These are phyloP conservation scores for Angomonas deanei DNA, from an alignment of 208 protist genomes.

Conservation along the genomic window DNA sequence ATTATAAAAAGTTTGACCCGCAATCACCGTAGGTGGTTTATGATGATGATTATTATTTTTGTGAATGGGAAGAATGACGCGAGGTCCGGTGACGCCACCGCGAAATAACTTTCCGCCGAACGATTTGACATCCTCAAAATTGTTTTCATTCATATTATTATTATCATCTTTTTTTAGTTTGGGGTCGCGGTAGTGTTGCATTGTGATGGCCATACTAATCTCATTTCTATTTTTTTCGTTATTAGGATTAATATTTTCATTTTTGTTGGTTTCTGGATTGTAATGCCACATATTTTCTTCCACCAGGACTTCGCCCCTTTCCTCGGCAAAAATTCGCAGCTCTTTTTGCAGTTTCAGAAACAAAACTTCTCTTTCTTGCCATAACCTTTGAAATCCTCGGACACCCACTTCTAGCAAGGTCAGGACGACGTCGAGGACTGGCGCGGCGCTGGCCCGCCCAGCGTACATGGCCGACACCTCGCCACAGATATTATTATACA, in stretches of 20 bases:
- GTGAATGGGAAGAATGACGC: conserved; percentile 43
- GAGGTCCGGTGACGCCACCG: conserved; percentile 56
- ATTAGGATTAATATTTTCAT: background rate
- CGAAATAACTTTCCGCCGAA: conserved; percentile 78
- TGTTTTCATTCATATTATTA: background rate
- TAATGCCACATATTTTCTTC: conserved; percentile 6
- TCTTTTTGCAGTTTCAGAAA: conserved; percentile 20
- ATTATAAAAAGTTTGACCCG: conserved; percentile 39
- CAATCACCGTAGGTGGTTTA: conserved; percentile 22
- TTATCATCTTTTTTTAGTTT: background rate
- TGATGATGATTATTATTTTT: background rate
- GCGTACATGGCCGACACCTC: conserved; percentile 67
- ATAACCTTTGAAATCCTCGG: conserved; percentile 61
- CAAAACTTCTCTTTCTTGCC: conserved; percentile 60
- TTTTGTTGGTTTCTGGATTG: background rate
- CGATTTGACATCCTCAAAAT: conserved; percentile 19
- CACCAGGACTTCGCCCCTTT: conserved; percentile 45
- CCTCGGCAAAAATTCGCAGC: conserved; percentile 47
- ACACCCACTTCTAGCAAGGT: conserved; percentile 94
- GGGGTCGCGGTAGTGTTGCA: conserved; percentile 22
- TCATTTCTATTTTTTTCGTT: conserved; percentile 38
- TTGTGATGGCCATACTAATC: conserved; percentile 81
- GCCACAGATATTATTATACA: background rate
- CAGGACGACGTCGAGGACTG: conserved; percentile 95
- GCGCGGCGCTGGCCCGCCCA: conserved; percentile 90